A percentile compares a stretch with the other conserved stretches of the same genome.
phyloP scores from a whole-genome alignment of 2,329 filamentous ascomycete species.

The Ramichloridium luteum region DNA sequence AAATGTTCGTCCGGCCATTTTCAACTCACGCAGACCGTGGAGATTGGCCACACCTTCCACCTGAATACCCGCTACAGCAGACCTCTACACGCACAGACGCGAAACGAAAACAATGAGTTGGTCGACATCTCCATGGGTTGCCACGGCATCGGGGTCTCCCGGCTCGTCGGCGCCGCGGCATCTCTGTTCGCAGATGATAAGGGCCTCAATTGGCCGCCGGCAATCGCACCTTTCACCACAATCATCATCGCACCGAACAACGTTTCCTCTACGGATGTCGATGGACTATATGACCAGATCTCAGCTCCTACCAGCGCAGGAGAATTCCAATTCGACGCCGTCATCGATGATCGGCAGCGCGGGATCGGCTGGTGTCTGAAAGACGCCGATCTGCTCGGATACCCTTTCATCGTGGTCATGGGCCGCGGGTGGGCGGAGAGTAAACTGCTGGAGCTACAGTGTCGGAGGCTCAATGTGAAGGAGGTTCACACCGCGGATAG shows the following conservation, averaged over 20 bases:
- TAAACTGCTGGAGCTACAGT: slow-evolving; percentile 61
- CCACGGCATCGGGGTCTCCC: slow-evolving; percentile 85
- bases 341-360: slow-evolving; percentile 58
- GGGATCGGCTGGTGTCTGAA: slow-evolving; percentile 72
- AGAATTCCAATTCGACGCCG: slow-evolving; percentile 38
- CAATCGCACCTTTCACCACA: slow-evolving; percentile 73
- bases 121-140: slow-evolving; percentile 83
- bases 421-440: slow-evolving; percentile 55
- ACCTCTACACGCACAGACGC: slow-evolving; percentile 54
- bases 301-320: slow-evolving; percentile 30
- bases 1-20: slow-evolving; percentile 52
- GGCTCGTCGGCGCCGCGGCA: slow-evolving; percentile 77
- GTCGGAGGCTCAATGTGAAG: slow-evolving; percentile 52
- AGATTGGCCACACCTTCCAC: slow-evolving; percentile 91
- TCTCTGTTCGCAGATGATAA: slow-evolving; percentile 57
- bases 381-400: slow-evolving; percentile 82
- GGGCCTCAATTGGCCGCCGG: slow-evolving; percentile 78
- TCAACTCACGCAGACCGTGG: slow-evolving; percentile 59
- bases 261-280: slow-evolving; percentile 9
- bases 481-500: too few species aligned
- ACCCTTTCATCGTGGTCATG: slow-evolving; percentile 69
- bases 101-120: slow-evolving; percentile 24
- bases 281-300: slow-evolving; percentile 47
- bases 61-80: slow-evolving; percentile 79
- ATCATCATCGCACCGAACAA: slow-evolving; percentile 44